These are phyloP conservation scores for Umbilicus rupestris DNA, from an alignment of 164 flowering plant species.

Conservation along the genomic window DNA sequence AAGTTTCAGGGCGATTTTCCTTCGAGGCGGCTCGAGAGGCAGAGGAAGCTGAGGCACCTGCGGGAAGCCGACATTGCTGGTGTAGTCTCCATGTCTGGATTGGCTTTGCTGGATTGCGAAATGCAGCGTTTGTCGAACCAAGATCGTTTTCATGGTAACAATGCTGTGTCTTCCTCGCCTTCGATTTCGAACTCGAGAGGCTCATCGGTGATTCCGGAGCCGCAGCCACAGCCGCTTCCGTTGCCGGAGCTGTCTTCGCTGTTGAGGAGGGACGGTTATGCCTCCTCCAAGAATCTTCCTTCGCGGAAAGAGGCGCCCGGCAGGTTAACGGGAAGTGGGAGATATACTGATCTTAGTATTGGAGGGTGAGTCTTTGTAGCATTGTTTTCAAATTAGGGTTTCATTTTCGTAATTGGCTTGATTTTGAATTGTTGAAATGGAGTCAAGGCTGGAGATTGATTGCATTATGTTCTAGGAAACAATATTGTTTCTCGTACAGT, in stretches of 20 bases:
- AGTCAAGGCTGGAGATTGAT: neutral
- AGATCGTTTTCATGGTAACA: neutral
- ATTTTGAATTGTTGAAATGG: neutral
- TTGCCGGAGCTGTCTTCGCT: neutral
- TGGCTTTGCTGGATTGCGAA: neutral
- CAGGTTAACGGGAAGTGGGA: neutral
- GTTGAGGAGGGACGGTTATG: neutral
- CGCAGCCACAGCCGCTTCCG: neutral
- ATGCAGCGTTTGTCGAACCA: neutral
- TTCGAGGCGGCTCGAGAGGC: slow-evolving; percentile 2
- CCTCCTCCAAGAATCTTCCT: neutral
- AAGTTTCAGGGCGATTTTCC: neutral
- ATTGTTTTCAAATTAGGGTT: neutral
- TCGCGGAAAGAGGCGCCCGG: neutral
- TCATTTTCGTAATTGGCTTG: neutral
- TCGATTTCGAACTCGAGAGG: neutral
- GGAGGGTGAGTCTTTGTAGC: neutral
- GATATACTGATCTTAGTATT: neutral
- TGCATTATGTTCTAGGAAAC: neutral
- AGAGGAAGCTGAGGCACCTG: neutral
- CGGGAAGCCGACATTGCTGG: neutral
- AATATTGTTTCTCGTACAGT: too few species aligned
- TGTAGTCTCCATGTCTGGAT: neutral
- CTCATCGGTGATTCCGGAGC: neutral
- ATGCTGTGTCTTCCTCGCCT: neutral